Conservation (phyloP, 805 yeast species). For the Cephaloascus albidus region DNA sequence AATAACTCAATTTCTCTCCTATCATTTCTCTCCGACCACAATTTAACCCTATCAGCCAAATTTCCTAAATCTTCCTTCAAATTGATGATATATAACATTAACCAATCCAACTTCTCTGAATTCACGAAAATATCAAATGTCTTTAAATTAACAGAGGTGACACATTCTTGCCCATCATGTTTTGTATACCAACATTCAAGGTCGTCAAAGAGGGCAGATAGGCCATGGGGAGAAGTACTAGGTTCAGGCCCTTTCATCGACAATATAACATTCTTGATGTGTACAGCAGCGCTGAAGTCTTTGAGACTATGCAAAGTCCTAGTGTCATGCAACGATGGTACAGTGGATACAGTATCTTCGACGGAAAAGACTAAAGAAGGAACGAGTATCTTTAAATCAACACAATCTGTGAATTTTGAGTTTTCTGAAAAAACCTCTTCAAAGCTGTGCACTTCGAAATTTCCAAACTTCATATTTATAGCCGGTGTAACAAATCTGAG, state of each 20-base stretch:
- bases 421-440: constrained; percentile 10
- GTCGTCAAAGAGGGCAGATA: constrained; percentile 9
- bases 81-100: constrained; percentile 1
- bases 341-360: constrained; percentile 5
- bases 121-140: constrained; percentile 3
- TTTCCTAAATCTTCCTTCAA: constrained; percentile 4
- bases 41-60: background rate
- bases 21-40: constrained; percentile 1
- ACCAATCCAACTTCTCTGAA: constrained; percentile 12
- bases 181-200: constrained; percentile 26
- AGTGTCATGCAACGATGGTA: background rate
- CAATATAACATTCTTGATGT: constrained; percentile 13
- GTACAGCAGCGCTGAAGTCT: constrained; percentile 1
- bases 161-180: constrained; percentile 6
- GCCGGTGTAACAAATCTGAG: constrained; percentile 39
- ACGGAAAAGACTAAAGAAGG: constrained; percentile 23
- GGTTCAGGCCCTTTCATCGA: constrained; percentile 14
- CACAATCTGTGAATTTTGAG: constrained; percentile 19
- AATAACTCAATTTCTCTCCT: constrained; percentile 23
- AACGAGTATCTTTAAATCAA: constrained; percentile 20
- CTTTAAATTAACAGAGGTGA: constrained; percentile 4
- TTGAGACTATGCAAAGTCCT: constrained; percentile 4
- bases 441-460: background rate
- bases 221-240: no score
- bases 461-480: constrained; percentile 28